Conservation (phyloP, 352 stramenopile genomes). For the Pythium volutum region DNA sequence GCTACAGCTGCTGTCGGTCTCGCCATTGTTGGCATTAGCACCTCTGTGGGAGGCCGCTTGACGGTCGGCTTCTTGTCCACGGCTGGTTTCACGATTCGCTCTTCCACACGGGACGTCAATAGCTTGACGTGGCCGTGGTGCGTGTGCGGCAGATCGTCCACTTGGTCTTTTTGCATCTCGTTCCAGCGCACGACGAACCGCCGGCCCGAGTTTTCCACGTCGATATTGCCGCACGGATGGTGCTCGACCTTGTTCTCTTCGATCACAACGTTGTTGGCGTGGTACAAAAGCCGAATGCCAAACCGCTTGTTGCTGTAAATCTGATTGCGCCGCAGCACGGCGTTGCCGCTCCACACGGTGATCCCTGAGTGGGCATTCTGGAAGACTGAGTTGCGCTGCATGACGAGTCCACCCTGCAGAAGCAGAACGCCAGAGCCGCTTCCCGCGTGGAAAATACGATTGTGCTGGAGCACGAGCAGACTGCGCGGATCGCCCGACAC, state of each 20-base stretch:
- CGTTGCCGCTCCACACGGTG: conserved; percentile 53
- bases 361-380: conserved; percentile 58
- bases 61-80: background rate
- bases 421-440: conserved; percentile 61
- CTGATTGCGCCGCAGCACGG: conserved; percentile 58
- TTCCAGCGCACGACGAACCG: conserved; percentile 79
- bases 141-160: conserved; percentile 47
- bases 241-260: conserved; percentile 67
- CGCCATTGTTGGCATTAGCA: no score
- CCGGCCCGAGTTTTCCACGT: conserved; percentile 70
- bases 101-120: conserved; percentile 36
- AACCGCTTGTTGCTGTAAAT: conserved; percentile 67
- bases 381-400: conserved; percentile 55
- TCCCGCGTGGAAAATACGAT: conserved; percentile 47
- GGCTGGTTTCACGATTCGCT: conserved; percentile 20
- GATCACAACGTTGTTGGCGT: conserved; percentile 65
- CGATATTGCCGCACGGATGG: conserved; percentile 70
- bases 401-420: conserved; percentile 47
- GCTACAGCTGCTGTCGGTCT: background rate
- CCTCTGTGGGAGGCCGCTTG: background rate
- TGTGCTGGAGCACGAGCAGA: conserved; percentile 53
- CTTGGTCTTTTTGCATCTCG: conserved; percentile 64
- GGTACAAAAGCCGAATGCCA: conserved; percentile 68
- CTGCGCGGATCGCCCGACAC: conserved; percentile 46
- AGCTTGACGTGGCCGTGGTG: conserved; percentile 43